Base-by-base conservation (phyloP, 495 filamentous ascomycete genomes). In the Acidomyces sp. region DNA sequence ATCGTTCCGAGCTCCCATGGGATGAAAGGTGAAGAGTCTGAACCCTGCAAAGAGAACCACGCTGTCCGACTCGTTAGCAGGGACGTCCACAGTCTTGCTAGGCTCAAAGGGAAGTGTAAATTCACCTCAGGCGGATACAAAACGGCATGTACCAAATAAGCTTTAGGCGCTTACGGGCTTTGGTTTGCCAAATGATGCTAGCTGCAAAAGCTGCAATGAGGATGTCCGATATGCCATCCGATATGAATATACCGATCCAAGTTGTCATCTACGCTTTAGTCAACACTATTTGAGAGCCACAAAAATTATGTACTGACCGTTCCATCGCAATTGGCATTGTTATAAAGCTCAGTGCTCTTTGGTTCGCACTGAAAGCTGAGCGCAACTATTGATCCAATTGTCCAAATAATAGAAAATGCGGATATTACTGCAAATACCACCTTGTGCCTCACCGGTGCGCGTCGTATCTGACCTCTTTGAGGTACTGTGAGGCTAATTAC, bases 181-280 rank as follows among this genome's bases (percentile, higher is more conserved):
- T 39, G 4, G 36, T 39, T 12, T 25, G 36, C 36, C 36, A 39
- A 12, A 39, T 39, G 22, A 39, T 24, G 7, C 17, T 27, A 13
- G 36, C 36, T 4, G 36, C 36, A 25, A 39, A 39, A 10, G 5
- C 24, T n/a, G 22, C 20, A 6, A 39, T 39, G 7, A 25, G 22
- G 29, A 39, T 13, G 22, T 39, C 36, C n/a, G 36, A 9, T 4
- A 39, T 27, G 24, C 22, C 36, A 18, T 39, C 36, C 18, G 22
- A 21, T 12, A 39, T 15, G 36, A 39, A 39, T 9, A 39, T 39
- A 6, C 36, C 36, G 36, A 39, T 24, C 36, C 36, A 39, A 6
- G 31, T 34, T 15, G 9, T 34, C 31, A 34, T 39, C 36, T 39
- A 6, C n/a, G n/a, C n/a, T n/a, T n/a, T n/a, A n/a, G n/a, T n/a